Evolutionary conservation across 345 rosid genomes (phyloP), one percentile per base, ranked within the genome.

Genomic region (Boechera stricta): DNA sequence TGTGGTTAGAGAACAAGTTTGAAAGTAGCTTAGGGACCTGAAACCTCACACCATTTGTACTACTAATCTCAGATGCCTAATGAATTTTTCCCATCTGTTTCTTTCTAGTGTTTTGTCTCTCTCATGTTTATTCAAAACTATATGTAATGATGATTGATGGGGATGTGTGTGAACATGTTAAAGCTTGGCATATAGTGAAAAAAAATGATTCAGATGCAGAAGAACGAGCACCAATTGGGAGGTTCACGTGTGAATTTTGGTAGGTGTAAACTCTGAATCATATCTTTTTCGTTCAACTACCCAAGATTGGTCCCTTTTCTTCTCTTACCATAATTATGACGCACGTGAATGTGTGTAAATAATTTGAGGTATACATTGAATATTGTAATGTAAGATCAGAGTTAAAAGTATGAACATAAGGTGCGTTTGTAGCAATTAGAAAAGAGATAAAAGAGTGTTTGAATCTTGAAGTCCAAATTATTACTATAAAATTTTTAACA

Each of bases 41-140:
- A 38, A 71, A 77, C 67, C 81, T 77, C 72, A 77, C 72, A 77
- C 66, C 76, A 71, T 71, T 64, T 77, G 72, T 77, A 71, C 24
- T 64, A 64, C 51, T 71, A 64, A 71, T 70, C 8, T 29, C 72
- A 77, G 75, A 63, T 54, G 33, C 52, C 12, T 70, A 77, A 33
- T 55, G 38, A 44, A 38, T 56, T 45, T 55, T 71, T 35, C 54
- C 54, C 41, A 10, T 44, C 29, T 68, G 36, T 60, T 69, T 76
- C 39, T 61, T 26, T 52, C 49, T 4, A 45, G 33, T 77, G 54
- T 8, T 44, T 44, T 71, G 13, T 77, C 4, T 64, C 60, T 15
- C n/a, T 45, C 71, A 60, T 70, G 72, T 71, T 77, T 38, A 16
- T 49, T 68, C 55, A 39, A 68, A 59, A 56, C 28, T 62, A 47